A percentile compares a stretch with the other conserved stretches of the same genome.
Evolutionary conservation across 2,329 filamentous ascomycete genomes (phyloP).

Genomic region (Aurifilum marmelostoma): DNA sequence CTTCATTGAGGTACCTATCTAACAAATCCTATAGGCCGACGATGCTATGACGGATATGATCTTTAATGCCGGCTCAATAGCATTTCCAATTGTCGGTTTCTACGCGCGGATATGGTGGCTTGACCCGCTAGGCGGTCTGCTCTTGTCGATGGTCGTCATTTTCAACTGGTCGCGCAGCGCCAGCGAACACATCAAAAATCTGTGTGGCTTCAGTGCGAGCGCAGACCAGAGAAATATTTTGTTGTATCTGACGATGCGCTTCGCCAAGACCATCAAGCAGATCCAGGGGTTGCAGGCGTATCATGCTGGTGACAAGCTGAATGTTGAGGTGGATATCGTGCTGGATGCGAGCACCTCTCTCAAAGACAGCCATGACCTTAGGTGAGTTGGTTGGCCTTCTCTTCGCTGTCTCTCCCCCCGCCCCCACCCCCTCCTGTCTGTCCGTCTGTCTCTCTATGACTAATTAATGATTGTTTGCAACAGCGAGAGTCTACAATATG

Average conservation of each 20-base stretch:
- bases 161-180: conserved; percentile 77
- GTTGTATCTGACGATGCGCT: conserved; percentile 91
- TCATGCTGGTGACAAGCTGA: conserved; percentile 82
- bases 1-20: not conserved
- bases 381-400: conserved; percentile 36
- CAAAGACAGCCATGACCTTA: conserved; percentile 80
- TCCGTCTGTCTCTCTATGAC: conserved; percentile 13
- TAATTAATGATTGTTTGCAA: not conserved
- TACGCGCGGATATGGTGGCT: conserved; percentile 82
- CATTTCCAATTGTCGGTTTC: conserved; percentile 81
- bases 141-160: conserved; percentile 80
- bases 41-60: conserved; percentile 62
- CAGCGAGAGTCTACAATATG: conserved; percentile 77
- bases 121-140: conserved; percentile 75
- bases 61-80: conserved; percentile 87
- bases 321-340: conserved; percentile 81
- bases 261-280: conserved; percentile 82
- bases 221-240: conserved; percentile 84
- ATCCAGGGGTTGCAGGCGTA: conserved; percentile 87
- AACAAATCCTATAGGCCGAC: conserved; percentile 38
- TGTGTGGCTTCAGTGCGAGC: conserved; percentile 77
- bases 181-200: conserved; percentile 75
- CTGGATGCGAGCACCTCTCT: conserved; percentile 75
- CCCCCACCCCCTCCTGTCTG: not conserved
- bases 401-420: too few species aligned